Evolutionary conservation across 164 flowering plant genomes (phyloP).

Genomic region (Stephania japonica): DNA sequence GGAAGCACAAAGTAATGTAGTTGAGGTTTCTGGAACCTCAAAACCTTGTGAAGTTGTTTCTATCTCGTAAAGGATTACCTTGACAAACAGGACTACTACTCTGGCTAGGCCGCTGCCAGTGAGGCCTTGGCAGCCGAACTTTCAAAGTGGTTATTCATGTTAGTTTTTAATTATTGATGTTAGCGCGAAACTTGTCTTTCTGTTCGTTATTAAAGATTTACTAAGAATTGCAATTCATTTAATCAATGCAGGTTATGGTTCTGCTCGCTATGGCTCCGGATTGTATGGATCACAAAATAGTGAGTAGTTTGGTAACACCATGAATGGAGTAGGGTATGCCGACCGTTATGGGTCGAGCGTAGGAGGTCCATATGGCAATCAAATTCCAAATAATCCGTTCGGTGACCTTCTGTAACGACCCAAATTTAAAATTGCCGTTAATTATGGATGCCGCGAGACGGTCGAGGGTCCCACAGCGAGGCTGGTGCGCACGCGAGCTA

Average conservation of each 20-base stretch:
- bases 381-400: slow-evolving; percentile 88
- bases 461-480: too few relatives aligned
- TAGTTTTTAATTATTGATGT: not conserved
- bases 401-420: too few relatives aligned
- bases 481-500: too few relatives aligned
- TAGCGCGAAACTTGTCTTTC: too few relatives aligned
- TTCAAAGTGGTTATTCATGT: slow-evolving; percentile 58
- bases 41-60: slow-evolving; percentile 82
- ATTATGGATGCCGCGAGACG: too few relatives aligned
- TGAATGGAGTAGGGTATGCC: slow-evolving; percentile 47
- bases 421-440: too few relatives aligned
- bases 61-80: slow-evolving; percentile 25
- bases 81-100: slow-evolving; percentile 41
- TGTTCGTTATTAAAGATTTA: not conserved
- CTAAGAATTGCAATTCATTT: not conserved
- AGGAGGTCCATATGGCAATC: slow-evolving; percentile 63
- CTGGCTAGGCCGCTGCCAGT: slow-evolving; percentile 71
- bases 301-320: slow-evolving; percentile 35
- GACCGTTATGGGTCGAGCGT: slow-evolving; percentile 48
- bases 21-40: slow-evolving; percentile 92
- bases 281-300: slow-evolving; percentile 42
- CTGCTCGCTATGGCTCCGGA: slow-evolving; percentile 44
- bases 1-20: slow-evolving; percentile 85
- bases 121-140: slow-evolving; percentile 86
- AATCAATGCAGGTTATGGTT: slow-evolving; percentile 47